Evolutionary conservation across 2,329 filamentous ascomycete genomes (phyloP), one percentile per base, ranked within the genome.

Genomic region (Apiospora marii): DNA sequence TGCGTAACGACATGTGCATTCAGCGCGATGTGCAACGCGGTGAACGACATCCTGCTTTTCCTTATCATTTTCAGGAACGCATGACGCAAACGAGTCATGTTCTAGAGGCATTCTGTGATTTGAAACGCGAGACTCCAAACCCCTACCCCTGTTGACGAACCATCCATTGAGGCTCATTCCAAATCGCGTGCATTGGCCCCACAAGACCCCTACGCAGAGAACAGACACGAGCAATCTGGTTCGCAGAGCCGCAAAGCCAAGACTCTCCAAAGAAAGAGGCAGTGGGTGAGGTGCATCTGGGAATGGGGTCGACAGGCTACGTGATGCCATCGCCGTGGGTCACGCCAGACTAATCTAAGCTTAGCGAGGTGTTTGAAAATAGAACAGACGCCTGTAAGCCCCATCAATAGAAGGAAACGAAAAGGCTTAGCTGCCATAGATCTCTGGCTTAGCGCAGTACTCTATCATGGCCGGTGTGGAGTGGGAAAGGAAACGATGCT

Each of bases 171-270:
- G 34, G 58, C 58, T 34, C 58, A 64, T 7, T 22, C 6, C 34
- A 10, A 13, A 19, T 4, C 0, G 8, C 12, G 30, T 10, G 22
- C 30, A 64, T 22, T 41, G 19, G 4, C 58, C 30, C 30, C 19
- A 41, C 46, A 8, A 30, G 58, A 64, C 58, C 58, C 58, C 10
- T 14, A 10, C 19, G 7, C 34, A 41, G 19, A 22, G 19, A 37
- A 3, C n/a, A 37, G 30, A 61, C 30, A 34, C 10, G 13, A 64
- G 58, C 58, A 19, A 1, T 37, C 10, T 22, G 7, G 58, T 64
- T 64, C 34, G 58, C 58, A 64, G 58, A 64, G 34, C 34, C 58
- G 19, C 34, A 64, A 64, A n/a, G 58, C 58, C 58, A 64, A 64
- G 58, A 1, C n/a, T 24, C 37, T n/a, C 58, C 4, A 16, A n/a